phyloP scores from a whole-genome alignment of 2,329 filamentous ascomycete genomes.

The Colletotrichum camelliae region DNA sequence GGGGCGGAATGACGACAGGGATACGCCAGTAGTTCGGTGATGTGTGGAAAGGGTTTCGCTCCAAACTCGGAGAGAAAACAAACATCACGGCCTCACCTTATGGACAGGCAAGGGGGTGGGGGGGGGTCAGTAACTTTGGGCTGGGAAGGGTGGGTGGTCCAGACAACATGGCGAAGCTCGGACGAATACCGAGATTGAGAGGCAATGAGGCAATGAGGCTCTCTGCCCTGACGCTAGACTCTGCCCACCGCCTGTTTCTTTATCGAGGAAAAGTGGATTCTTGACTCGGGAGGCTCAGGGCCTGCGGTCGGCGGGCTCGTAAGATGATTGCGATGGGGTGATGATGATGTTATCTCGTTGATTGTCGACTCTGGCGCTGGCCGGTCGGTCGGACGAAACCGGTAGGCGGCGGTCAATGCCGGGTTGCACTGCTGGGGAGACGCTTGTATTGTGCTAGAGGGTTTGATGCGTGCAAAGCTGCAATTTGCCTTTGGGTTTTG shows the following conservation, averaged over 20 bases:
- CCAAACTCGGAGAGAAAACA: constrained; percentile 6
- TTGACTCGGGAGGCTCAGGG: constrained; percentile 11
- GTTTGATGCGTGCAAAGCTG: neutral
- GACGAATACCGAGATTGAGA: constrained; percentile 13
- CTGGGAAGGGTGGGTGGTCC: neutral
- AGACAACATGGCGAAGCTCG: neutral
- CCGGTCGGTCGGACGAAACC: constrained; percentile 8
- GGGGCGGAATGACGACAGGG: neutral
- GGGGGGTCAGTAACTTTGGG: neutral
- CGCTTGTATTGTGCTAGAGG: neutral
- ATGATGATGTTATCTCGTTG: constrained; percentile 15
- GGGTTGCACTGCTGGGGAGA: neutral
- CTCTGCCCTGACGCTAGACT: neutral
- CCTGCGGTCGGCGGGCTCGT: neutral
- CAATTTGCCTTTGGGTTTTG: neutral
- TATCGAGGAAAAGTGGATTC: neutral
- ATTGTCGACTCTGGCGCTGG: neutral
- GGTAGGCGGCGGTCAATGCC: neutral
- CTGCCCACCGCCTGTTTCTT: neutral
- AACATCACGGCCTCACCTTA: neutral
- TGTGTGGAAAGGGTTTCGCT: neutral
- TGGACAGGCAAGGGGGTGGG: neutral
- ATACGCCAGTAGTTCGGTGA: neutral
- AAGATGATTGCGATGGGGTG: constrained; percentile 10
- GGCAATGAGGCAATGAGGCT: neutral